phyloP scores from a whole-genome alignment of 768 basidiomycete species.

The Russula olivacea region DNA sequence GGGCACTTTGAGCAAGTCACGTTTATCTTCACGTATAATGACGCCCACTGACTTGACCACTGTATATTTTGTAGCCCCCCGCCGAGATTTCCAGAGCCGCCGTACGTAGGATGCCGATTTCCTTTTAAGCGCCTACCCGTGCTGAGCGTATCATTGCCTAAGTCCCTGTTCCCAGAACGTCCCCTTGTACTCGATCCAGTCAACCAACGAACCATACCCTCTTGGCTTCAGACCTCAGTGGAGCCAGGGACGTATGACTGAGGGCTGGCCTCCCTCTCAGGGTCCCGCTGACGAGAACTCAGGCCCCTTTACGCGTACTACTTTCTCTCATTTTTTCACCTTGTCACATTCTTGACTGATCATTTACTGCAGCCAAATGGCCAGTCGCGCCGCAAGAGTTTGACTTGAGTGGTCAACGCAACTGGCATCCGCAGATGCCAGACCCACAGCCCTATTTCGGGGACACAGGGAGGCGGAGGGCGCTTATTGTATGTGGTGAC shows the following conservation, averaged over 20 bases:
- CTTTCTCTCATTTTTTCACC: background rate
- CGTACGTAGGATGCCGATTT: background rate
- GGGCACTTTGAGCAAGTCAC: background rate
- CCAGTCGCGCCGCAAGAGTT: background rate
- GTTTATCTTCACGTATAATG: background rate
- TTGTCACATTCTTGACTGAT: background rate
- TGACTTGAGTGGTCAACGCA: background rate
- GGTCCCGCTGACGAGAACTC: background rate
- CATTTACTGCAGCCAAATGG: background rate
- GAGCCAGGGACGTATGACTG: background rate
- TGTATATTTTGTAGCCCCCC: background rate
- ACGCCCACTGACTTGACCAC: background rate
- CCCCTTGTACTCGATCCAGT: background rate
- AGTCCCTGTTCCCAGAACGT: background rate
- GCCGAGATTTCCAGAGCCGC: background rate
- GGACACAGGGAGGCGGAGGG: background rate
- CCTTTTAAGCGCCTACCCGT: background rate
- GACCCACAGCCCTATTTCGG: background rate
- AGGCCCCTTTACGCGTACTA: background rate
- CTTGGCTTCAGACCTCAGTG: background rate
- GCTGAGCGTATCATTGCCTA: background rate
- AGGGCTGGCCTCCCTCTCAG: background rate
- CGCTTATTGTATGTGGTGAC: background rate
- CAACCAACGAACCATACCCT: background rate
- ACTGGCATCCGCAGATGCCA: background rate